Conservation (phyloP, 108 stramenopile species). For the Discostella pseudostelligera region DNA sequence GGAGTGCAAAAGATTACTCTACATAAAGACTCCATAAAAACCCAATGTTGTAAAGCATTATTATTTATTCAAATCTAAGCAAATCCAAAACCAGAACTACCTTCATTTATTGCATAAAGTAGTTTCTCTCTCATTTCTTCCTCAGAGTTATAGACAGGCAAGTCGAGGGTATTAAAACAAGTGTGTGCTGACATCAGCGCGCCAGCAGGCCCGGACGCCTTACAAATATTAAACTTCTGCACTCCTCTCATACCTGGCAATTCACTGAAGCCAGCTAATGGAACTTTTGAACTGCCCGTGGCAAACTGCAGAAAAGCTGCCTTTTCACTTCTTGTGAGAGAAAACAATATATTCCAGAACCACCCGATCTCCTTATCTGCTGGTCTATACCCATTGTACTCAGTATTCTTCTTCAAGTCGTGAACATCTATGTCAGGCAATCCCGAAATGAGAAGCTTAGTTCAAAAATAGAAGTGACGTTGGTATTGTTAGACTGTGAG, state of each 20-base stretch:
- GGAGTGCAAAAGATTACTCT: too few relatives aligned
- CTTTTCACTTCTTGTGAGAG: conserved; percentile 85
- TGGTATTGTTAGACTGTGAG: too few relatives aligned
- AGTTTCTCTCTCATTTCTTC: conserved; percentile 90
- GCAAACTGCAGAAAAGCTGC: conserved; percentile 95
- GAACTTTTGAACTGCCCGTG: conserved; percentile 93
- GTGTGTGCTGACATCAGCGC: conserved; percentile 94
- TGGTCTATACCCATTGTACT: conserved; percentile 87
- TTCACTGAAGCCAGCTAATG: conserved; percentile 93
- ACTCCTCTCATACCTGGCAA: conserved; percentile 96
- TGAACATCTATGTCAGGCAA: conserved; percentile 95
- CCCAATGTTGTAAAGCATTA: too few relatives aligned
- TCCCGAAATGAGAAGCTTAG: conserved; percentile 90
- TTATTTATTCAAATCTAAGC: conserved; percentile 48
- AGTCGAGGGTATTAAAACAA: conserved; percentile 95
- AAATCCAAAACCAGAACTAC: conserved; percentile 78
- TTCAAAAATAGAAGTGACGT: too few relatives aligned
- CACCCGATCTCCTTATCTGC: conserved; percentile 89
- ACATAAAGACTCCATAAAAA: too few relatives aligned
- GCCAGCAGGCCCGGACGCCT: conserved; percentile 64
- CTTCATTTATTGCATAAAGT: conserved; percentile 90
- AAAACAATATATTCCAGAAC: conserved; percentile 95
- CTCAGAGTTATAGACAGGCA: conserved; percentile 87
- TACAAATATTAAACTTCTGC: conserved; percentile 95
- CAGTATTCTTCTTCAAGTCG: conserved; percentile 91